phyloP scores from a whole-genome alignment of 1,284 basidiomycete genomes.

The Boletus smithii region DNA sequence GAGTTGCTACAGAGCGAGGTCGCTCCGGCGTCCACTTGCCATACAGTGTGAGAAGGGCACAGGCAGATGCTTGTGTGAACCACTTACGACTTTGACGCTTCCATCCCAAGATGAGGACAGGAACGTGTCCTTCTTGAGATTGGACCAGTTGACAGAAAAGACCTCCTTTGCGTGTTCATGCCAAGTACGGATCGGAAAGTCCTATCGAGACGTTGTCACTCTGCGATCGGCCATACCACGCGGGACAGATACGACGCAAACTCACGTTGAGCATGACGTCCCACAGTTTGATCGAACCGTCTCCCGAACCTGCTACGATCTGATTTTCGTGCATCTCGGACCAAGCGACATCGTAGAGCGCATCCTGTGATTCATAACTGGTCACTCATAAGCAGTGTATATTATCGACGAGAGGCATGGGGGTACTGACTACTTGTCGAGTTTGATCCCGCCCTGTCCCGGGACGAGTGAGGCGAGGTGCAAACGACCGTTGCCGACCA shows the following conservation, averaged over 20 bases:
- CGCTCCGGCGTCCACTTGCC: constrained; percentile 84
- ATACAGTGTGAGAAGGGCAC: neutral
- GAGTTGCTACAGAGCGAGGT: constrained; percentile 72
- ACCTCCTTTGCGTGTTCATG: constrained; percentile 92
- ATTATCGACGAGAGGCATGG: neutral
- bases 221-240: constrained; percentile 6
- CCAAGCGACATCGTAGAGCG: constrained; percentile 90
- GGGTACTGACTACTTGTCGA: constrained; percentile 66
- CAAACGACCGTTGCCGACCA: constrained; percentile 90
- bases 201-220: constrained; percentile 48
- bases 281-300: constrained; percentile 91
- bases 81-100: constrained; percentile 78
- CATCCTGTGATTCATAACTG: constrained; percentile 94
- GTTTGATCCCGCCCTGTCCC: constrained; percentile 44
- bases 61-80: neutral
- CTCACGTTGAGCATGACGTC: constrained; percentile 85
- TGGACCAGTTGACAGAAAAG: constrained; percentile 97
- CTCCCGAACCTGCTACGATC: constrained; percentile 83
- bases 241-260: constrained; percentile 8
- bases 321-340: constrained; percentile 95
- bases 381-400: constrained; percentile 21
- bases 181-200: constrained; percentile 89
- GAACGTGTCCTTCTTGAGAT: constrained; percentile 88
- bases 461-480: constrained; percentile 62
- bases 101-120: constrained; percentile 93